Conservation (phyloP, 176 grass and related monocot genomes). For the Carex pumila region DNA sequence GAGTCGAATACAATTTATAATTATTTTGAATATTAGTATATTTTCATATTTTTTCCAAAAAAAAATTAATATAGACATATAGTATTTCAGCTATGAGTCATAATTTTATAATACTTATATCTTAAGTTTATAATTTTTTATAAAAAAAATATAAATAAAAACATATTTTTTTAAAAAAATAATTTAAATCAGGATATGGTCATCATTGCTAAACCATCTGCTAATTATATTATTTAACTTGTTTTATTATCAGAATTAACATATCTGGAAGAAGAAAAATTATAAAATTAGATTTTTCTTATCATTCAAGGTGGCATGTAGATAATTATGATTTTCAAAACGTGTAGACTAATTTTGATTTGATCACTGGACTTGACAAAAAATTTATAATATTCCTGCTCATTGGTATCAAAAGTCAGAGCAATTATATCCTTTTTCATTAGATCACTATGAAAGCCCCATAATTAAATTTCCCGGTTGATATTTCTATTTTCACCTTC, state of each 20-base stretch:
- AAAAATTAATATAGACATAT: no score
- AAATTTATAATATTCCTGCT: background rate
- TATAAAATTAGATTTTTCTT: background rate
- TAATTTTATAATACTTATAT: no score
- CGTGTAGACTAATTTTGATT: background rate
- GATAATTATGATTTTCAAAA: background rate
- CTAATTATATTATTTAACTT: no score
- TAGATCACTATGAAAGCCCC: background rate
- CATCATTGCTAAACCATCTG: no score
- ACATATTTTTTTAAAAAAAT: no score
- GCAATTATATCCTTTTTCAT: background rate
- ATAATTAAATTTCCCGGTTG: background rate
- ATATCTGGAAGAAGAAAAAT: background rate
- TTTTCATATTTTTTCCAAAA: no score
- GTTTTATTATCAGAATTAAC: background rate
- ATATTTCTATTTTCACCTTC: background rate
- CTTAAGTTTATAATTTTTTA: no score
- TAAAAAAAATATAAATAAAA: no score
- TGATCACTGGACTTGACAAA: background rate
- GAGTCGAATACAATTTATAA: no score
- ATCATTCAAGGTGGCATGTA: background rate
- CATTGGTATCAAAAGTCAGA: background rate
- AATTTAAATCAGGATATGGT: no score
- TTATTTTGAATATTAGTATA: no score
- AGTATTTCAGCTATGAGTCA: no score